These are phyloP conservation scores for Pseudocohnilembus persalinus DNA, from an alignment of 169 alveolate species.

Conservation along the genomic window DNA sequence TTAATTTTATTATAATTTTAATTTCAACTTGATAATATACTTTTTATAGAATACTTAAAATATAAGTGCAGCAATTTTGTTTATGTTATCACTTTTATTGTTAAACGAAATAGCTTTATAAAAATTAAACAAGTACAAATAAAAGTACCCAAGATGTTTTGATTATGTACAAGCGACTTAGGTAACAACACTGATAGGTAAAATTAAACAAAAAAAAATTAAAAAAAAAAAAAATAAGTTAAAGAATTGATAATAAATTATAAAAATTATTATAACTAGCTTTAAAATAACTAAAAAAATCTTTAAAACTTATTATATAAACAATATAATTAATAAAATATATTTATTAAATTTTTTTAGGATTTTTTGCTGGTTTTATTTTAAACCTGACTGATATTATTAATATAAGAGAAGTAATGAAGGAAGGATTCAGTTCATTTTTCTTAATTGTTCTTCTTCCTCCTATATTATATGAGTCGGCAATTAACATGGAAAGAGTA, in stretches of 20 bases:
- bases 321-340: neutral
- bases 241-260: no score
- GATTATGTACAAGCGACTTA: neutral
- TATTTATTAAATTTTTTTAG: neutral
- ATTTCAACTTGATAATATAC: no score
- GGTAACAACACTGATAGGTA: neutral
- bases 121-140: neutral
- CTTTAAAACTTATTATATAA: no score
- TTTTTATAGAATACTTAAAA: neutral
- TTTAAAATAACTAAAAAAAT: no score
- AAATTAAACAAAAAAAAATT: neutral
- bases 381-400: neutral
- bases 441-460: conserved; percentile 63
- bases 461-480: conserved; percentile 70
- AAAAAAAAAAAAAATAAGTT: no score
- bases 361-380: neutral
- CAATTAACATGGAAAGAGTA: conserved; percentile 61
- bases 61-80: neutral
- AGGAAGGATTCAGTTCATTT: conserved; percentile 32
- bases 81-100: neutral
- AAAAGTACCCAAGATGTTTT: neutral
- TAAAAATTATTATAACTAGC: no score
- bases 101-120: neutral
- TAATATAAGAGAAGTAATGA: neutral
- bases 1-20: no score